Evolutionary conservation across 176 grass and related monocot species (phyloP).

Genomic region (Bonia amplexicaulis): DNA sequence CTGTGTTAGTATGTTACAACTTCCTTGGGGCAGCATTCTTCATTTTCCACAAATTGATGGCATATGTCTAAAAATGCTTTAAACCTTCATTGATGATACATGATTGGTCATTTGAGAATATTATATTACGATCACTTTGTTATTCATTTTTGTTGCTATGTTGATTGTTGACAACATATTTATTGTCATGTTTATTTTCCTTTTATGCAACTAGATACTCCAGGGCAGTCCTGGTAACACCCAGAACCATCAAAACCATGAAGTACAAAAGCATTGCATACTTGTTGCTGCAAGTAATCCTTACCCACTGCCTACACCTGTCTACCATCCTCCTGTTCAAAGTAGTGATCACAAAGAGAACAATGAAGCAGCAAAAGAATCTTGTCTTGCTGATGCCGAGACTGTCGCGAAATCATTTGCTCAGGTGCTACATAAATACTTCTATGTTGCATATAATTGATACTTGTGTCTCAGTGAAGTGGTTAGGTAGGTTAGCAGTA

Average conservation of each 20-base stretch:
- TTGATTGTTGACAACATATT: slow-evolving; percentile 6
- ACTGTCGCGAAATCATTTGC: slow-evolving; percentile 71
- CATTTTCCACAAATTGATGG: slow-evolving; percentile 13
- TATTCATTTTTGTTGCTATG: neutral
- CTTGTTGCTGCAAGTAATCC: slow-evolving; percentile 93
- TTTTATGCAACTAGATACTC: slow-evolving; percentile 54
- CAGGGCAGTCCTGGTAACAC: slow-evolving; percentile 25
- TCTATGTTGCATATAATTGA: slow-evolving; percentile 21
- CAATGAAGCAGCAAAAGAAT: slow-evolving; percentile 48
- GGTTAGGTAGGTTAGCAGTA: neutral
- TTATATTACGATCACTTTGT: neutral
- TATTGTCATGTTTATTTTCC: slow-evolving; percentile 18
- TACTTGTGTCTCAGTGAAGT: slow-evolving; percentile 14
- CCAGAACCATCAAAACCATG: slow-evolving; percentile 61
- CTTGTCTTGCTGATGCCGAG: slow-evolving; percentile 73
- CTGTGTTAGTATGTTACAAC: neutral
- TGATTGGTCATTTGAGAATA: neutral
- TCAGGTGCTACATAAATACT: slow-evolving; percentile 48
- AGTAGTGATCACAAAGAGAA: slow-evolving; percentile 59
- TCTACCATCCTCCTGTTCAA: slow-evolving; percentile 50
- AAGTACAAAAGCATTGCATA: slow-evolving; percentile 89
- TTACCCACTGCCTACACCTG: slow-evolving; percentile 73
- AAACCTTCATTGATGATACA: slow-evolving; percentile 10
- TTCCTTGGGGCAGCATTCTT: neutral
- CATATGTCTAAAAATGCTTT: neutral